phyloP scores from a whole-genome alignment of 2,329 filamentous ascomycete species.

The Aspergillus sp. region DNA sequence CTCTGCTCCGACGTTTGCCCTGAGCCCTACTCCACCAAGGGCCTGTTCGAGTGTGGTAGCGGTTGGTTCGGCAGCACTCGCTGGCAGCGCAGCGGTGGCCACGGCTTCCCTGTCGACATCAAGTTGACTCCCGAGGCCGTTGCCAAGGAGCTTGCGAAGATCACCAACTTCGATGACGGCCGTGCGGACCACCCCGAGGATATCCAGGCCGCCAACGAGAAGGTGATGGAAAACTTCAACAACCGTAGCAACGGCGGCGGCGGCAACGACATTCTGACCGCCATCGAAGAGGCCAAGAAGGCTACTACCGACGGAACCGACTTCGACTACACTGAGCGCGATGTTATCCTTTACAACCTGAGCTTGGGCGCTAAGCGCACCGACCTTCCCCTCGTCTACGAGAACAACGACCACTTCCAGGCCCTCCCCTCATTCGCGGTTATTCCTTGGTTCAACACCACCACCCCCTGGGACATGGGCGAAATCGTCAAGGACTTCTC shows the following conservation, averaged over 20 bases:
- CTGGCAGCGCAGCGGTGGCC: conserved; percentile 89
- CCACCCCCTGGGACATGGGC: conserved; percentile 74
- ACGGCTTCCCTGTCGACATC: conserved; percentile 87
- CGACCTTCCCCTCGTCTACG: conserved; percentile 84
- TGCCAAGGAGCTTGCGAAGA: conserved; percentile 70
- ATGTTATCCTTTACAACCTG: conserved; percentile 93
- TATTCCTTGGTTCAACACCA: conserved; percentile 86
- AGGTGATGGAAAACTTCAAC: conserved; percentile 79
- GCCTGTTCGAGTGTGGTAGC: conserved; percentile 90
- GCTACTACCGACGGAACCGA: conserved; percentile 70
- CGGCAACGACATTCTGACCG: conserved; percentile 66
- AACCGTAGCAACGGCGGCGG: conserved; percentile 62
- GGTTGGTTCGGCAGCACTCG: conserved; percentile 90
- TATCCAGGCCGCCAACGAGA: conserved; percentile 72
- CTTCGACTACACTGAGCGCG: conserved; percentile 81
- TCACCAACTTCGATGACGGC: conserved; percentile 83
- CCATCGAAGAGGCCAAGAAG: conserved; percentile 74
- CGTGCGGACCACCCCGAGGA: conserved; percentile 84
- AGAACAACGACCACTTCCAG: conserved; percentile 90
- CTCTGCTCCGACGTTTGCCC: conserved; percentile 87
- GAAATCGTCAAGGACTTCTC: conserved; percentile 93
- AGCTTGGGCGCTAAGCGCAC: conserved; percentile 88
- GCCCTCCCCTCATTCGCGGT: conserved; percentile 94
- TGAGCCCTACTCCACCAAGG: conserved; percentile 71
- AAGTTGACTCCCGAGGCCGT: conserved; percentile 83